Evolutionary conservation across 768 basidiomycete species (phyloP).

Genomic region (Lentinula sp.): DNA sequence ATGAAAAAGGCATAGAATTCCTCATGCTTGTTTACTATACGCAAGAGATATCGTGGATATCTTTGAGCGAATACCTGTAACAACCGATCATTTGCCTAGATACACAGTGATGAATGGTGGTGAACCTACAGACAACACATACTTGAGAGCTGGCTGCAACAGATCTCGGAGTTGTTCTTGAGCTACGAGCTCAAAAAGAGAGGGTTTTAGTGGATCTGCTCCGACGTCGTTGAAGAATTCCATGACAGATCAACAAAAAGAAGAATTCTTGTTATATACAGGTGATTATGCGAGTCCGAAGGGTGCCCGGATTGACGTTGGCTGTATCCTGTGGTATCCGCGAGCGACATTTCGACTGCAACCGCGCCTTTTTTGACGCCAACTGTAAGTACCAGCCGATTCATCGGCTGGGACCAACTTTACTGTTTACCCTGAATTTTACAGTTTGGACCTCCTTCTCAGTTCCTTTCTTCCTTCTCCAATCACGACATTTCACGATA

Average conservation of each 20-base stretch:
- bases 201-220: slow-evolving; percentile 68
- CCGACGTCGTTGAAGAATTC: slow-evolving; percentile 80
- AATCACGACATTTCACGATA: background rate
- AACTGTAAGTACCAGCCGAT: background rate
- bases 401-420: background rate
- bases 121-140: slow-evolving; percentile 76
- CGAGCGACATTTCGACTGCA: background rate
- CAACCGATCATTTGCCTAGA: background rate
- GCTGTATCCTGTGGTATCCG: background rate
- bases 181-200: slow-evolving; percentile 86
- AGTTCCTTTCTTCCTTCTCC: background rate
- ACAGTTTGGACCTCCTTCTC: background rate
- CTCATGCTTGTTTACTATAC: slow-evolving; percentile 91
- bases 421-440: background rate
- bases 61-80: slow-evolving; percentile 87
- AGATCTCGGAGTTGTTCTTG: slow-evolving; percentile 91
- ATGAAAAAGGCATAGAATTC: slow-evolving; percentile 91
- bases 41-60: slow-evolving; percentile 88
- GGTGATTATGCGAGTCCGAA: background rate
- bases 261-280: background rate
- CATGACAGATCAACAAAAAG: slow-evolving; percentile 34
- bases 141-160: slow-evolving; percentile 91
- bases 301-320: background rate
- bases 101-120: background rate
- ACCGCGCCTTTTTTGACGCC: background rate